Percentiles rank a stretch among this genome's conserved stretches.
Conservation (phyloP, 345 rosid species). For the Hibiscus mutabilis region DNA sequence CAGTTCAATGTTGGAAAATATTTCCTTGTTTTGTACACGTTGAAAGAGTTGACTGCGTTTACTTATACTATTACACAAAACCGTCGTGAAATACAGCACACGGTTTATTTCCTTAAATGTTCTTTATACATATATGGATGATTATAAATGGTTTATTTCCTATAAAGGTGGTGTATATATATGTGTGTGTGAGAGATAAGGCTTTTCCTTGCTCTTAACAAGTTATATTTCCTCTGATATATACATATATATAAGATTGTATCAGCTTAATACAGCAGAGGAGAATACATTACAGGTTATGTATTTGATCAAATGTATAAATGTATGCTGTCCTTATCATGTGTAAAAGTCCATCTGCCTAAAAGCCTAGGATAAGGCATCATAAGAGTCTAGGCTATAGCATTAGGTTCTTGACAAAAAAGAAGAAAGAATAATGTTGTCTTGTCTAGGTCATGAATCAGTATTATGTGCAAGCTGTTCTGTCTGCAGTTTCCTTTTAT, state of each 20-base stretch:
- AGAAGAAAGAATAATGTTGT: neutral
- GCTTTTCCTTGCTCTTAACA: neutral
- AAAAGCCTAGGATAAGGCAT: constrained; percentile 13
- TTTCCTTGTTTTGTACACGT: neutral
- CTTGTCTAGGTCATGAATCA: constrained; percentile 7
- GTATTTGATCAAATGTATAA: neutral
- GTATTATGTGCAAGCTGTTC: neutral
- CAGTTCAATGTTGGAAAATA: neutral
- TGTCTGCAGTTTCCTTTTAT: neutral
- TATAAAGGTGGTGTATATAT: neutral
- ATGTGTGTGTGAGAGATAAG: neutral
- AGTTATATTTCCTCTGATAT: neutral
- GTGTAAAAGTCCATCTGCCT: neutral
- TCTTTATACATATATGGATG: too few relatives aligned
- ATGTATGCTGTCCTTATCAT: neutral
- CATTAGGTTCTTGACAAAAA: neutral
- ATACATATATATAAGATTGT: too few relatives aligned
- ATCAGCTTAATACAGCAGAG: neutral
- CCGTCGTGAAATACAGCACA: neutral
- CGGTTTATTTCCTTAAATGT: neutral
- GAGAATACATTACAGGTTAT: neutral
- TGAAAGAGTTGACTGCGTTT: constrained; percentile 6
- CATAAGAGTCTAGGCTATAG: neutral
- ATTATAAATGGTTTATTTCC: neutral
- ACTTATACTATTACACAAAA: neutral